These are phyloP conservation scores for Priceomyces melissophilus DNA, from an alignment of 805 yeast species.

Conservation along the genomic window DNA sequence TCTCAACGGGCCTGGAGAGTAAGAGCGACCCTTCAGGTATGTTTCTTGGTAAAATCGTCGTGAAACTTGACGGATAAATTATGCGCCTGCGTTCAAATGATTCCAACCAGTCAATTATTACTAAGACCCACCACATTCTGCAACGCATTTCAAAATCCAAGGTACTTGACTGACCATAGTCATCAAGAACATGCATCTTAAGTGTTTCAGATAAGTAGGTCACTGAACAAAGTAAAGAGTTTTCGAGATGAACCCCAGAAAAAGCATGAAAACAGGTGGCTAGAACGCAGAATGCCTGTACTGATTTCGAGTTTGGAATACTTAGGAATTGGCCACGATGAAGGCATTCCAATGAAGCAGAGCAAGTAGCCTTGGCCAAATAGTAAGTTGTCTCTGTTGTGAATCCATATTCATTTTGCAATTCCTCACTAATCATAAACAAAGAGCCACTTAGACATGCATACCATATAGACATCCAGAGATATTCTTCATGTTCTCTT, in stretches of 20 bases:
- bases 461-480: conserved; percentile 27
- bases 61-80: conserved; percentile 15
- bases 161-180: conserved; percentile 3
- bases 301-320: conserved; percentile 18
- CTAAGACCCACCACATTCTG: conserved; percentile 25
- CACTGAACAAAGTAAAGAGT: conserved; percentile 16
- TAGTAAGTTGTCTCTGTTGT: conserved; percentile 20
- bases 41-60: conserved; percentile 20
- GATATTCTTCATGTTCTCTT: conserved; percentile 19
- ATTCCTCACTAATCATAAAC: conserved; percentile 19
- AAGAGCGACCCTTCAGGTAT: conserved; percentile 10
- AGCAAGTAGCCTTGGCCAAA: conserved; percentile 23
- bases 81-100: conserved; percentile 18
- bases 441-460: conserved; percentile 25
- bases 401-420: conserved; percentile 16
- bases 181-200: conserved; percentile 15
- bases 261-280: conserved; percentile 22
- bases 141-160: conserved; percentile 12
- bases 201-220: conserved; percentile 20
- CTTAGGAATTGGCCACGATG: conserved; percentile 30
- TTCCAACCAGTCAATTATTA: conserved; percentile 31
- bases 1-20: conserved; percentile 9
- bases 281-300: conserved; percentile 23
- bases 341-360: conserved; percentile 27
- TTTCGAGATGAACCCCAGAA: conserved; percentile 26